A percentile compares a stretch with the other conserved stretches of the same genome.
Conservation (phyloP, 192 early-diverging fungal species). For the Nowakowskiella sp. region DNA sequence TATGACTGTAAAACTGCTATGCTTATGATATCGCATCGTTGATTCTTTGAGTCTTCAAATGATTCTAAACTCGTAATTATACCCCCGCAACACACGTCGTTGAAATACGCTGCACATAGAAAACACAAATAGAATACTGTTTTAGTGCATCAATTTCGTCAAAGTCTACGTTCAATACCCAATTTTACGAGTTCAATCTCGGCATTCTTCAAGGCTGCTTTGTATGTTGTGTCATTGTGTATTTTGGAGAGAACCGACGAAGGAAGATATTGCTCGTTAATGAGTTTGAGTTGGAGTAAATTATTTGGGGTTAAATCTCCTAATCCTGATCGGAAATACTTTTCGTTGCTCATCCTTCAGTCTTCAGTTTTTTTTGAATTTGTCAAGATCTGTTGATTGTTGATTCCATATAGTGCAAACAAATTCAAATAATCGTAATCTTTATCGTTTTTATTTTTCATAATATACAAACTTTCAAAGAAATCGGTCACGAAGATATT, state of each 20-base stretch:
- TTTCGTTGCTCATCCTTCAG: too few species aligned
- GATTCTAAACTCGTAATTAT: slow-evolving; percentile 3
- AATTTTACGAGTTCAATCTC: too few species aligned
- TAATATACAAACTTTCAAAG: too few species aligned
- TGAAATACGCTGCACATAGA: slow-evolving; percentile 16
- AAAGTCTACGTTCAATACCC: too few species aligned
- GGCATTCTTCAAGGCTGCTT: slow-evolving; percentile 8
- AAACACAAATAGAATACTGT: neutral
- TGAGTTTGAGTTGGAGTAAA: slow-evolving; percentile 13
- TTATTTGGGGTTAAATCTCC: slow-evolving; percentile 22
- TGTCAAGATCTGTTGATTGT: too few species aligned
- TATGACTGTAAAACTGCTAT: slow-evolving; percentile 14
- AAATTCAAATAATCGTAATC: too few species aligned
- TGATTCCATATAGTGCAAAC: too few species aligned
- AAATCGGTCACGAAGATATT: too few species aligned
- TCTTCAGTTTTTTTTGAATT: too few species aligned
- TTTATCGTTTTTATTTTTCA: too few species aligned
- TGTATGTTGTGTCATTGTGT: slow-evolving; percentile 8
- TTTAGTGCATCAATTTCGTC: neutral
- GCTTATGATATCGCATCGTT: slow-evolving; percentile 3
- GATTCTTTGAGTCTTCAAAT: neutral
- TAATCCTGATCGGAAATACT: slow-evolving; percentile 18
- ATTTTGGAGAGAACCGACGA: too few species aligned
- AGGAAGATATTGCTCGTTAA: slow-evolving; percentile 5
- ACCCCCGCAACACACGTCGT: slow-evolving; percentile 20